These are phyloP conservation scores for Geosmithia putterillii DNA, from an alignment of 2,329 filamentous ascomycete species.

Conservation along the genomic window DNA sequence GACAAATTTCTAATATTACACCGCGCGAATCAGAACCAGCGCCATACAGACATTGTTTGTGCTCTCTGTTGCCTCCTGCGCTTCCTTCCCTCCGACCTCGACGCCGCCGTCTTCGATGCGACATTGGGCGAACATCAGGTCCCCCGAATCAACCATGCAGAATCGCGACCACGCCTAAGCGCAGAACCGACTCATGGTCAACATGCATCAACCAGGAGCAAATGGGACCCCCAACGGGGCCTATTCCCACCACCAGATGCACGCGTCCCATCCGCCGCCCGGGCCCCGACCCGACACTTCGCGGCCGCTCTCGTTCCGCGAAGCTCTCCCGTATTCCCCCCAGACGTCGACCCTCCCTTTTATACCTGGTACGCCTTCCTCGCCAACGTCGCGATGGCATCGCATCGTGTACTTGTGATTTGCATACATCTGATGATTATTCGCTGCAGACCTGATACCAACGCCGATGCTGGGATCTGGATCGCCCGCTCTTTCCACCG, in stretches of 20 bases:
- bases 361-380: slow-evolving; percentile 47
- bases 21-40: too few relatives aligned
- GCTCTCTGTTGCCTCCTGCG: too few relatives aligned
- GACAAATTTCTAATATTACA: too few relatives aligned
- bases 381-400: background rate
- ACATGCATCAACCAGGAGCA: slow-evolving; percentile 6
- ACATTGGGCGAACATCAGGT: background rate
- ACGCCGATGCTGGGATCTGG: slow-evolving; percentile 47
- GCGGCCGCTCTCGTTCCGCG: slow-evolving; percentile 51
- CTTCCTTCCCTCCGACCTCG: background rate
- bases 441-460: slow-evolving; percentile 47
- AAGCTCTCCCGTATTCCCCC: slow-evolving; percentile 72
- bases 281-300: slow-evolving; percentile 10
- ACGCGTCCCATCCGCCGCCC: slow-evolving; percentile 4
- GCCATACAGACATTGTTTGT: too few relatives aligned
- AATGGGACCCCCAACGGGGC: slow-evolving; percentile 16
- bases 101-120: background rate
- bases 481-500: slow-evolving; percentile 36
- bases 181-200: background rate
- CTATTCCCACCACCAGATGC: slow-evolving; percentile 7
- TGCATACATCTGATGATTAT: slow-evolving; percentile 5
- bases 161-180: background rate
- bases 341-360: slow-evolving; percentile 72
- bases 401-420: background rate
- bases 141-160: slow-evolving; percentile 1